These are phyloP conservation scores for Flaveria linearis DNA, from an alignment of 129 eudicot species.

Conservation along the genomic window DNA sequence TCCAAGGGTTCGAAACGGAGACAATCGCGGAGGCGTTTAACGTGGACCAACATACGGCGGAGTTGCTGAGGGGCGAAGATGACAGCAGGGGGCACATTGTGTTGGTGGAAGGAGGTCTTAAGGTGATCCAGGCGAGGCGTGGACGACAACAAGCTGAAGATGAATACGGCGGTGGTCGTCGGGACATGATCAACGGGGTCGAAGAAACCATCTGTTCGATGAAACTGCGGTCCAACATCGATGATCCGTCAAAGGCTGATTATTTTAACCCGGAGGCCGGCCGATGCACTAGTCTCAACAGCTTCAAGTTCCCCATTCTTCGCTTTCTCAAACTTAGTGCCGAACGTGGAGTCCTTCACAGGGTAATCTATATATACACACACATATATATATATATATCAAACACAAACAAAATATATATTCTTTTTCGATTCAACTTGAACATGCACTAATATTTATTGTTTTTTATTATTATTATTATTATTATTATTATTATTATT, in stretches of 20 bases:
- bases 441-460: too few species aligned
- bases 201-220: slow-evolving; percentile 71
- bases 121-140: slow-evolving; percentile 40
- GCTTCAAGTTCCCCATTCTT: slow-evolving; percentile 69
- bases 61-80: slow-evolving; percentile 42
- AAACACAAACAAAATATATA: too few species aligned
- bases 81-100: slow-evolving; percentile 60
- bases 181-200: slow-evolving; percentile 45
- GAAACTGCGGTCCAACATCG: slow-evolving; percentile 44
- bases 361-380: too few species aligned
- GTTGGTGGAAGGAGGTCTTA: slow-evolving; percentile 39
- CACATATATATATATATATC: too few species aligned
- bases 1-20: slow-evolving; percentile 47
- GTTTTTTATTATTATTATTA: too few species aligned
- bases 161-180: neutral
- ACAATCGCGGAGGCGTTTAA: slow-evolving; percentile 47
- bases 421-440: too few species aligned
- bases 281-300: slow-evolving; percentile 43
- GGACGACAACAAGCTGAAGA: too few species aligned
- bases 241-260: slow-evolving; percentile 50
- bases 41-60: slow-evolving; percentile 45
- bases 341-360: slow-evolving; percentile 55
- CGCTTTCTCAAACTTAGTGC: slow-evolving; percentile 51
- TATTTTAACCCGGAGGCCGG: slow-evolving; percentile 65
- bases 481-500: too few species aligned